Evolutionary conservation across 1,284 basidiomycete genomes (phyloP), one percentile per base, ranked within the genome.

Genomic region (Inonotus obliquus): DNA sequence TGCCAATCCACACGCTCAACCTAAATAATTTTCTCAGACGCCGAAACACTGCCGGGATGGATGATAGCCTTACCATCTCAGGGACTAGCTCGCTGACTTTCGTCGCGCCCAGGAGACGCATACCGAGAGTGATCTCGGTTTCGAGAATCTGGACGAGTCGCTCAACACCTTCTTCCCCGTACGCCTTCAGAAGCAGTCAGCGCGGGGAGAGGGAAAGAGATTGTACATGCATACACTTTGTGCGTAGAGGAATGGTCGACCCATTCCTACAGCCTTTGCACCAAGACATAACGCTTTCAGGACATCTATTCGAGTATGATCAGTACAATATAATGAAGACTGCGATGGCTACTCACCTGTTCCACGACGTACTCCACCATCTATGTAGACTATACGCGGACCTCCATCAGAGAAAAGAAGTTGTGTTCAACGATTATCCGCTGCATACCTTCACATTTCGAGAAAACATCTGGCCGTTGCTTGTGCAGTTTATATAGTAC

Each of bases 201-300:
- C 14, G 13, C 25, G 37, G 9, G 37, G 11, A 14, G 14, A 3
- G 17, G n/a, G 21, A 52, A 41, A 3, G 38, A 57, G 39, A 2
- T 49, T 49, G 38, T 59, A 41, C 13, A 53, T 10, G 67, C 84
- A 69, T 73, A 90, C 89, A 69, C 90, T 91, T 75, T 96, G 92
- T 0, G 92, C 92, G 69, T 91, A 96, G n/a, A 97, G 78, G 79
- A 96, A 95, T 0, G 91, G 83, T 32, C 95, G 83, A 0, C 95
- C 95, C 25, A 98, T 77, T 1, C 96, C 95, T 4, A 96, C 94
- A 2, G 91, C 94, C 65, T 79, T 89, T 1, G 95, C 96, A 39
- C 95, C 96, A 25, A 98, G 78, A 67, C 93, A 96, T 1, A 98
- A 74, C 0, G 94, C 94, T 74, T 98, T 98, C 58, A 98, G 75